Percentiles rank a stretch among this genome's conserved stretches.
Conservation (phyloP, 2,329 filamentous ascomycete species). For the Chaetomiaceae sp. region DNA sequence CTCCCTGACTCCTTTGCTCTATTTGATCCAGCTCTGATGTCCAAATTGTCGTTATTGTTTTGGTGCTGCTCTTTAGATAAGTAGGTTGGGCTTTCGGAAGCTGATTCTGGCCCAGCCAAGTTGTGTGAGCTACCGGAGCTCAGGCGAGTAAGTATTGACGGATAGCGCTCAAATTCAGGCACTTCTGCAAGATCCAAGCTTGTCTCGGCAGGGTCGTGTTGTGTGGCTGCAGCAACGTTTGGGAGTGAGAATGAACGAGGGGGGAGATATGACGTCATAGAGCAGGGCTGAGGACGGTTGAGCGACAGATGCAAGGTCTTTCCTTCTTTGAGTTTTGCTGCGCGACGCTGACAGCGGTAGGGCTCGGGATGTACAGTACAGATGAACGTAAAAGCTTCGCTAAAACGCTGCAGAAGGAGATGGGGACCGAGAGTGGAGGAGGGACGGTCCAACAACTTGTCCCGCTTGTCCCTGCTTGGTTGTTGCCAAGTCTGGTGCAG, state of each 20-base stretch:
- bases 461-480: not conserved
- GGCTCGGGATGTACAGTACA: too few species aligned
- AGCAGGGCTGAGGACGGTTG: not conserved
- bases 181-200: not conserved
- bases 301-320: not conserved
- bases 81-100: not conserved
- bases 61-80: not conserved
- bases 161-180: not conserved
- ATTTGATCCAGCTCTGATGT: not conserved
- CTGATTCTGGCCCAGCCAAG: not conserved
- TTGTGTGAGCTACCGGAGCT: not conserved
- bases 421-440: not conserved
- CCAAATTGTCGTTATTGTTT: not conserved
- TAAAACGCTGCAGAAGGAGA: not conserved
- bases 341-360: too few species aligned
- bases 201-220: not conserved
- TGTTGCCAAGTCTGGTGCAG: not conserved
- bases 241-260: not conserved
- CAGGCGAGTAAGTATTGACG: not conserved
- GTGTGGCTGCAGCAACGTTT: not conserved
- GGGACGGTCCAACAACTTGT: not conserved
- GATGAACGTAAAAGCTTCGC: not conserved
- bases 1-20: not conserved
- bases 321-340: too few species aligned
- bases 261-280: conserved; percentile 9